Evolutionary conservation across 2,329 filamentous ascomycete genomes (phyloP).

Genomic region (Aspergillus sp.): DNA sequence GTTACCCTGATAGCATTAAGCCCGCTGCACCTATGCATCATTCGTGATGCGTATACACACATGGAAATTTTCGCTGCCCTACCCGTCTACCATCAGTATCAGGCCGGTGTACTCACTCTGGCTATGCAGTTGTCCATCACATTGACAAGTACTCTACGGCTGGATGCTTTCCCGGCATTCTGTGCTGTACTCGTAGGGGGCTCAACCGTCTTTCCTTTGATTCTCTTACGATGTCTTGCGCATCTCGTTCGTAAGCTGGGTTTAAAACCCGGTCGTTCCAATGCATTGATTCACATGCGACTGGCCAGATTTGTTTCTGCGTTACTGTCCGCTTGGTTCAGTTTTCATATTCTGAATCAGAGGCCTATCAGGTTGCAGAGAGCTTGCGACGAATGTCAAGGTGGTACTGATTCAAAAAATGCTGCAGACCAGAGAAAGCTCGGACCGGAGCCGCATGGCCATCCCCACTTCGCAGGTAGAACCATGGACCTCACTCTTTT

Average conservation of each 20-base stretch:
- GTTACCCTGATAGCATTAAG: background rate
- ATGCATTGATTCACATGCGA: conserved; percentile 22
- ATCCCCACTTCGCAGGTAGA: conserved; percentile 61
- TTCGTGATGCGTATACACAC: background rate
- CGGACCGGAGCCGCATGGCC: conserved; percentile 18
- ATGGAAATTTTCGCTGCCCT: background rate
- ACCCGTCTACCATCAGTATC: background rate
- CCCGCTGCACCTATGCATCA: conserved; percentile 10
- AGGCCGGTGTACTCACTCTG: conserved; percentile 22
- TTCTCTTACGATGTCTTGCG: conserved; percentile 30
- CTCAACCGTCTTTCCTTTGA: conserved; percentile 49
- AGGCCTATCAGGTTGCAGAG: conserved; percentile 27
- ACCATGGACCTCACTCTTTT: conserved; percentile 85
- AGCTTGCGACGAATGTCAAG: conserved; percentile 8
- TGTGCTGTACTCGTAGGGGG: conserved; percentile 56
- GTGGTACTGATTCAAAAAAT: conserved; percentile 11
- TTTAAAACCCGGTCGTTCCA: conserved; percentile 18
- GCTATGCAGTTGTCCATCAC: conserved; percentile 40
- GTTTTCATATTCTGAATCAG: conserved; percentile 52
- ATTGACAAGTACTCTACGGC: conserved; percentile 42
- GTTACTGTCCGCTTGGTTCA: conserved; percentile 52
- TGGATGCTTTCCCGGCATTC: conserved; percentile 55
- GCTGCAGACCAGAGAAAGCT: conserved; percentile 4
- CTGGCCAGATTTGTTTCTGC: conserved; percentile 47
- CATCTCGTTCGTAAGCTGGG: conserved; percentile 24